phyloP scores from a whole-genome alignment of 129 eudicot genomes.

The Helianthus annuus region DNA sequence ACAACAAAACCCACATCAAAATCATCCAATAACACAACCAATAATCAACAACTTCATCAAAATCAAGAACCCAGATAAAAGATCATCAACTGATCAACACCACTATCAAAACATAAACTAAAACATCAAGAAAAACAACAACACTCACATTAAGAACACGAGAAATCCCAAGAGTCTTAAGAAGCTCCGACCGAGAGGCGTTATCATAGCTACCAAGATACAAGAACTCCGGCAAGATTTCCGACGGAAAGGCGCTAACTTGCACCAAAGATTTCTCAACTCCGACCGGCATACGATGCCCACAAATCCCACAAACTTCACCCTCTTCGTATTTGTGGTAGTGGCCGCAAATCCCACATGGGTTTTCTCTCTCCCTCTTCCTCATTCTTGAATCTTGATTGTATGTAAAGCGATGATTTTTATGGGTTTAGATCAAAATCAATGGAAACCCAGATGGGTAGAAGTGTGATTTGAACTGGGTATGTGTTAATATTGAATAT shows the following conservation, averaged over 20 bases:
- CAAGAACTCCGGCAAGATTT: slow-evolving; percentile 79
- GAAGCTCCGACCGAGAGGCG: slow-evolving; percentile 93
- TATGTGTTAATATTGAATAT: slow-evolving; percentile 14
- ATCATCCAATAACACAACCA: not conserved
- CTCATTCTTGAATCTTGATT: slow-evolving; percentile 48
- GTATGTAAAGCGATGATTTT: slow-evolving; percentile 5
- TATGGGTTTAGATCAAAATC: slow-evolving; percentile 20
- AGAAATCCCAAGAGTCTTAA: slow-evolving; percentile 87
- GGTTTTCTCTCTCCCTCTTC: slow-evolving; percentile 94
- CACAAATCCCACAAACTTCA: slow-evolving; percentile 94
- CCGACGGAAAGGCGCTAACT: slow-evolving; percentile 84
- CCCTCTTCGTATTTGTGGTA: slow-evolving; percentile 96
- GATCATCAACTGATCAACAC: not conserved
- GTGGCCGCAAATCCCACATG: slow-evolving; percentile 95
- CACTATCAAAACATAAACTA: not conserved
- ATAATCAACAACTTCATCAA: slow-evolving; percentile 3
- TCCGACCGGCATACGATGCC: slow-evolving; percentile 76
- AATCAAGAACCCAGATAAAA: not conserved
- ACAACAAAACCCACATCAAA: not conserved
- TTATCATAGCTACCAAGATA: slow-evolving; percentile 92
- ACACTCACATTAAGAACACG: slow-evolving; percentile 73
- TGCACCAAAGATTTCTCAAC: slow-evolving; percentile 46
- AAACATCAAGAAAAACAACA: not conserved
- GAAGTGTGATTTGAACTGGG: slow-evolving; percentile 26
- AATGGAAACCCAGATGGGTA: slow-evolving; percentile 37